Percentiles rank a stretch among this genome's conserved stretches.
phyloP scores from a whole-genome alignment of 495 filamentous ascomycete genomes.

The Aspergillus leporis region DNA sequence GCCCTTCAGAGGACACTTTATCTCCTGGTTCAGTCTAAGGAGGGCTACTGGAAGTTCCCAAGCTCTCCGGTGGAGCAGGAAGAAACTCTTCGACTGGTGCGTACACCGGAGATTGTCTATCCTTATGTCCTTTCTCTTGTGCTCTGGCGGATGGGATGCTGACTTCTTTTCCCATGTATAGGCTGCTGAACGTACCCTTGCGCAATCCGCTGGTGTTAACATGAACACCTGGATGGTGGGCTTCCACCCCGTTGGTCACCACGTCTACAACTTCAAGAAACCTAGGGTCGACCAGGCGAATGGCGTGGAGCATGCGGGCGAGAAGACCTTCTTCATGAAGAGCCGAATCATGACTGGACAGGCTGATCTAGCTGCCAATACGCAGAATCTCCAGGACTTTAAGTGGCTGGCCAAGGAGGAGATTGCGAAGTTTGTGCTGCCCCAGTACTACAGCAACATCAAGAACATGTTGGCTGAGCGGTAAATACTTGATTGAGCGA shows the following conservation, averaged over 20 bases:
- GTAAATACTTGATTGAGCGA: constrained; percentile 34
- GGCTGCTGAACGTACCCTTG: constrained; percentile 78
- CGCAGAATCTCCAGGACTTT: constrained; percentile 74
- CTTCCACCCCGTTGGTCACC: constrained; percentile 82
- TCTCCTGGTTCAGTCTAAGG: constrained; percentile 68
- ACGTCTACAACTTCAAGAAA: constrained; percentile 50
- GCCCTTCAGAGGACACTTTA: constrained; percentile 79
- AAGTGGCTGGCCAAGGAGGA: constrained; percentile 92
- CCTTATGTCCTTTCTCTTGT: background rate
- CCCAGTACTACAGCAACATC: constrained; percentile 69
- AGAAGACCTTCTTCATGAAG: constrained; percentile 96
- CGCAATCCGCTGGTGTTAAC: constrained; percentile 78
- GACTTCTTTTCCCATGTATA: constrained; percentile 34
- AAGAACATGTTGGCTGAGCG: constrained; percentile 78
- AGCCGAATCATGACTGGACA: constrained; percentile 95
- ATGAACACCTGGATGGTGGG: constrained; percentile 99
- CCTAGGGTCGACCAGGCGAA: constrained; percentile 40
- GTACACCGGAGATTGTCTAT: constrained; percentile 26
- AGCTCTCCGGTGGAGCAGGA: constrained; percentile 59
- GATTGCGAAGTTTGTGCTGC: constrained; percentile 60
- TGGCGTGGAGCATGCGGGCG: constrained; percentile 45
- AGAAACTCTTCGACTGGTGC: constrained; percentile 80
- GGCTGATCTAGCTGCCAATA: constrained; percentile 73
- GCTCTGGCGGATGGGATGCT: background rate
- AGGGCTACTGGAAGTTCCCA: constrained; percentile 80